Conservation (phyloP, 345 rosid genomes). For the Citrus reticulata region DNA sequence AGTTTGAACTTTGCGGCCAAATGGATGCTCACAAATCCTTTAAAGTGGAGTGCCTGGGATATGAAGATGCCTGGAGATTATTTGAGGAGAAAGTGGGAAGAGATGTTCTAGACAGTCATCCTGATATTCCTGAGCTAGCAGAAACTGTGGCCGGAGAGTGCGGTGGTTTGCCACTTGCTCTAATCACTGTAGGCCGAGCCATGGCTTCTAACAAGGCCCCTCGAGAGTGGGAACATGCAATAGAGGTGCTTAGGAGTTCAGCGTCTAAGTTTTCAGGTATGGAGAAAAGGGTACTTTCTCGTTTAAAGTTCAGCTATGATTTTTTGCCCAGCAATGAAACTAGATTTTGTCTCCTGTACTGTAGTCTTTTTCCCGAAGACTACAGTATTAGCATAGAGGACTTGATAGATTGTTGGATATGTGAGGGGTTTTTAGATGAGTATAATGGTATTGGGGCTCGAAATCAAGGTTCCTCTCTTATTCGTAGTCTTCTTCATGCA, state of each 20-base stretch:
- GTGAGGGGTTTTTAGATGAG: conserved; percentile 27
- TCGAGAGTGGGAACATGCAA: neutral
- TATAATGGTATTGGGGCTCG: neutral
- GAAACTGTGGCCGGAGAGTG: neutral
- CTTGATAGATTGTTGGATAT: conserved; percentile 20
- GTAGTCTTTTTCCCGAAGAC: conserved; percentile 23
- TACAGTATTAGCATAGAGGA: neutral
- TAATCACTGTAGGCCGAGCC: conserved; percentile 1
- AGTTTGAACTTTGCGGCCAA: too few species aligned
- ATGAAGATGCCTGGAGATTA: too few species aligned
- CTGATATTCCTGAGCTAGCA: neutral
- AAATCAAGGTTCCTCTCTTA: conserved; percentile 13
- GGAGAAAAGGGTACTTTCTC: neutral
- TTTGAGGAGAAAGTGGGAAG: too few species aligned
- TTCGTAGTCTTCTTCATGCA: conserved; percentile 22
- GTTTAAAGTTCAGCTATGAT: neutral
- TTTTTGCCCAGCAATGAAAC: neutral
- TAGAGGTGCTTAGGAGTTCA: neutral
- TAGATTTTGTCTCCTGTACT: neutral
- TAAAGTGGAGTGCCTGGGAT: too few species aligned
- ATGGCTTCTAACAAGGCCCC: neutral
- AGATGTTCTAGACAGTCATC: neutral
- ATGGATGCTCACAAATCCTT: too few species aligned
- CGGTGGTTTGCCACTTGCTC: conserved; percentile 6
- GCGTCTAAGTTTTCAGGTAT: neutral